phyloP scores from a whole-genome alignment of 352 stramenopile species.

The Thraustotheca clavata region DNA sequence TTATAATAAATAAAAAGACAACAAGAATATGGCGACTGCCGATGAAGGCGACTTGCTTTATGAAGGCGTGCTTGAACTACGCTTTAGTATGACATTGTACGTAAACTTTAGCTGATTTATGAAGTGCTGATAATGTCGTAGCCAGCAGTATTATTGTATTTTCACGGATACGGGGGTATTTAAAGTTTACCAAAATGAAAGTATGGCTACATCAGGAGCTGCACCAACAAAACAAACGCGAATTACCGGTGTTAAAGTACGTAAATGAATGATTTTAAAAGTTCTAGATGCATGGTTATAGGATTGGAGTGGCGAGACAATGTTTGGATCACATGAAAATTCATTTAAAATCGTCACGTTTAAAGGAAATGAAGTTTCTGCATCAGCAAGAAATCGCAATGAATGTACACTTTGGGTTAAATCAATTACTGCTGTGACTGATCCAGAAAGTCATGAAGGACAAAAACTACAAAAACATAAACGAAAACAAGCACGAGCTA shows the following conservation, averaged over 20 bases:
- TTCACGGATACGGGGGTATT: constrained; percentile 18
- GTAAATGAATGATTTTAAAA: neutral
- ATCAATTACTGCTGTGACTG: constrained; percentile 14
- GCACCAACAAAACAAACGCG: constrained; percentile 2
- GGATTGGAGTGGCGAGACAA: constrained; percentile 19
- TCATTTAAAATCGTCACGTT: constrained; percentile 20
- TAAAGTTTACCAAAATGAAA: constrained; percentile 8
- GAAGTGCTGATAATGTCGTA: neutral
- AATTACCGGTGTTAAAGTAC: constrained; percentile 6
- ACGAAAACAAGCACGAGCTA: constrained; percentile 6
- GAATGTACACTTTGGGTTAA: constrained; percentile 21
- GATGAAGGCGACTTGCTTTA: constrained; percentile 14
- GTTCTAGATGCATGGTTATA: neutral
- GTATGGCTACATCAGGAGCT: neutral
- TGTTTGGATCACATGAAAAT: constrained; percentile 15
- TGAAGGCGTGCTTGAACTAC: constrained; percentile 5
- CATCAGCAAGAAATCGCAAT: constrained; percentile 10
- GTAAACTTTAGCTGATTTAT: neutral
- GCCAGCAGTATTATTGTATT: constrained; percentile 20
- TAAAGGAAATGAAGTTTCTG: constrained; percentile 12
- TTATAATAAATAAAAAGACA: too few species aligned
- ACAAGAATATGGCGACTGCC: too few species aligned
- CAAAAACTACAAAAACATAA: constrained; percentile 18
- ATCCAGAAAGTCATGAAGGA: constrained; percentile 16
- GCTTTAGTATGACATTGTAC: constrained; percentile 17